Evolutionary conservation across 2,329 filamentous ascomycete genomes (phyloP), one percentile per base, ranked within the genome.

Genomic region (Microthyrium microscopicum): DNA sequence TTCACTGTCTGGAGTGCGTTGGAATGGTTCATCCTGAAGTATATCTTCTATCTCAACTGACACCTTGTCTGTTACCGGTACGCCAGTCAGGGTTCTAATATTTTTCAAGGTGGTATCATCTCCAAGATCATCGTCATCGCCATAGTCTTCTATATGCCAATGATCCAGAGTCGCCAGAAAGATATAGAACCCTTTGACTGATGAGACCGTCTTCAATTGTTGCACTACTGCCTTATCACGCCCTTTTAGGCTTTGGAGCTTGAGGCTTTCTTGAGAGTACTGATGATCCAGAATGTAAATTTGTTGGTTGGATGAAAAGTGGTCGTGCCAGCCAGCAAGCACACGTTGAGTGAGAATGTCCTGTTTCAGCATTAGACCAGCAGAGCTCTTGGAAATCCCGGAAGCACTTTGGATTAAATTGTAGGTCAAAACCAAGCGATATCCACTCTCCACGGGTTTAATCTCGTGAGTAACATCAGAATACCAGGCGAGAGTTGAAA

Each of bases 391-490:
- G 20, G 20, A 7, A 11, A 9, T 8, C 7, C 17, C 5, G 13
- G 35, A n/a, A 39, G 30, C 36, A 38, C 12, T 30, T 2, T 5
- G 13, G 12, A 27, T 39, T 29, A 72, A 54, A 41, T 70, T 69
- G 47, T 68, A 73, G 0, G 58, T 65, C 8, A 72, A 40, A 7
- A 66, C 63, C 35, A 62, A 55, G 3, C 64, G 60, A 41, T 62
- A 58, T 3, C 67, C 33, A 20, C 25, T 21, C 5, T 16, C 21
- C 15, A 35, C n/a, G 16, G 33, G 25, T 16, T 4, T 9, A 8
- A 35, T 24, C 43, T 70, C 58, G 40, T 70, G 62, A 2, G 50
- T 52, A 1, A 70, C 63, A 35, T 70, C 64, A 0, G 62, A 60
- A 43, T 66, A 70, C 68, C 58, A 61, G 17, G 38, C 35, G n/a